Evolutionary conservation across 768 basidiomycete species (phyloP).

Genomic region (Rhizopogon vinicolor): DNA sequence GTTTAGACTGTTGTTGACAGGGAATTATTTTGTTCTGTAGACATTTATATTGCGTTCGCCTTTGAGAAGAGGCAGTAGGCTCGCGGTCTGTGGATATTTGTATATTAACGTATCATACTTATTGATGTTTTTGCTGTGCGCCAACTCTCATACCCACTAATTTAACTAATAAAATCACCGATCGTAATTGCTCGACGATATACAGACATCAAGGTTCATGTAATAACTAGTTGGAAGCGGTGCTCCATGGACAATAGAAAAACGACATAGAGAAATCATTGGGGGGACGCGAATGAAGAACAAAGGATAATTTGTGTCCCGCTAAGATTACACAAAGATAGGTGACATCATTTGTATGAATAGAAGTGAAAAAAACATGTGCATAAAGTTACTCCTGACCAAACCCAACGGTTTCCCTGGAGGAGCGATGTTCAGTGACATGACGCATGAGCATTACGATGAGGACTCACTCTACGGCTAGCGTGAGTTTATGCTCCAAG

Average conservation of each 20-base stretch:
- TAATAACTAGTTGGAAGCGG: not conserved
- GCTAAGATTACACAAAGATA: conserved; percentile 28
- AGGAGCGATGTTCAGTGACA: conserved; percentile 8
- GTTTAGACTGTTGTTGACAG: not conserved
- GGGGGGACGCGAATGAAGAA: not conserved
- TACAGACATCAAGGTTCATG: not conserved
- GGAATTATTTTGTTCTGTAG: conserved; percentile 32
- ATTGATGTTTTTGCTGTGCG: not conserved
- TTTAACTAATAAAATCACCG: not conserved
- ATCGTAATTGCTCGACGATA: not conserved
- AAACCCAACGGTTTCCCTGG: conserved; percentile 89
- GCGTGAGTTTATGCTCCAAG: conserved; percentile 90
- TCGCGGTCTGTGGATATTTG: not conserved
- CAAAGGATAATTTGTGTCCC: conserved; percentile 13
- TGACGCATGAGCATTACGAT: conserved; percentile 3
- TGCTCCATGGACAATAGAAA: not conserved
- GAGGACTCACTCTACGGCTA: conserved; percentile 82
- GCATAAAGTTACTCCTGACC: conserved; percentile 71
- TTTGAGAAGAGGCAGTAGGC: conserved; percentile 59
- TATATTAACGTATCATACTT: conserved; percentile 4
- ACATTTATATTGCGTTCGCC: conserved; percentile 92
- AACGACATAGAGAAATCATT: not conserved
- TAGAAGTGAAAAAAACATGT: not conserved
- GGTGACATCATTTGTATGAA: conserved; percentile 11
- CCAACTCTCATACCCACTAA: not conserved